Base-by-base conservation (phyloP, 352 stramenopile species). In the Phytophthora cryptogea region DNA sequence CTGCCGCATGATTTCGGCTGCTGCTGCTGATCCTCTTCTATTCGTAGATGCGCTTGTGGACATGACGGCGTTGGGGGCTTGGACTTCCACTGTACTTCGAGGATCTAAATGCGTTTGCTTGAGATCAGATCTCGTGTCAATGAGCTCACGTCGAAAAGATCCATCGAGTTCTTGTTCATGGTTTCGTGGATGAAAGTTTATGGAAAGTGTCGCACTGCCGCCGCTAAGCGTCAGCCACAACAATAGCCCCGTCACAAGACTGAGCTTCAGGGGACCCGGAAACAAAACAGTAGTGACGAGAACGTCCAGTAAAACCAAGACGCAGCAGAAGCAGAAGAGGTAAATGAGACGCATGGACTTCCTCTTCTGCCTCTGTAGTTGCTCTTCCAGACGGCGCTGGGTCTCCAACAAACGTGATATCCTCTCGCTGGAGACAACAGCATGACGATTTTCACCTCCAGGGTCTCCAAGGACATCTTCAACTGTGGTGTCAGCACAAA, bases 151-250 rank as follows among this genome's bases (percentile, higher is more conserved):
- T 56, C 59, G 36, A 63, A 46, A 32, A 55, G 32, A 20, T 64
- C 56, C 13, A 41, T 47, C 7, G 41, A 54, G 26, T 53, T 55
- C 39, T 48, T 55, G 9, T 20, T 41, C 10, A 27, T 61, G 39
- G 53, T 63, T 45, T 51, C 63, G 27, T 55, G 48, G 42, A 9
- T 66, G 48, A 14, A 78, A 70, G 43, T 80, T 70, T 20, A 83
- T 79, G n/a, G 72, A 71, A 20, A 83, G 8, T 8, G 74, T 77
- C 14, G 71, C 68, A 17, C 68, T 70, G 14, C 68, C 74, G 31
- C 74, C 68, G 23, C 66, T 61, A 8, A 81, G 31, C 2, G 59
- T 68, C 7, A 83, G 61, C 66, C 71, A 78, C 33, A 73, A 48
- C 17, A 83, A 39, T n/a, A 83, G 30, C 4, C 68, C 63, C 6